Evolutionary conservation across 2,329 filamentous ascomycete species (phyloP).

Genomic region (Pestalotiopsis fici): DNA sequence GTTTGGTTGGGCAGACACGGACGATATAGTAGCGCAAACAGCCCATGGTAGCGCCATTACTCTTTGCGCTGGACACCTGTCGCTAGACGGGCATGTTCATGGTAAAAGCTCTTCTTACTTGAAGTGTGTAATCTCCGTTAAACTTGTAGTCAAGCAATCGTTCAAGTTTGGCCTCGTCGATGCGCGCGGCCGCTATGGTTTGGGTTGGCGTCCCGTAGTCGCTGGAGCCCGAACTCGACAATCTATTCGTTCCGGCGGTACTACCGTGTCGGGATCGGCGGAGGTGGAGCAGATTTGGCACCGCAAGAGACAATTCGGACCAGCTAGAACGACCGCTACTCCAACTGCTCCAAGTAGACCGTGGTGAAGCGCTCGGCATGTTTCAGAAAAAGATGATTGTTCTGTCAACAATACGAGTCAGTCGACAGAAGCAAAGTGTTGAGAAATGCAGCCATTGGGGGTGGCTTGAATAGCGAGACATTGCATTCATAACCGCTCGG

Average conservation of each 20-base stretch:
- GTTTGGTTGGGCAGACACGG: too few species aligned
- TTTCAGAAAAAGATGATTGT: neutral
- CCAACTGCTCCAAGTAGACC: neutral
- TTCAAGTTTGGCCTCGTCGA: neutral
- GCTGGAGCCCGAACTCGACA: neutral
- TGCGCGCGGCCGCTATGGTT: neutral
- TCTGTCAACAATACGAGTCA: neutral
- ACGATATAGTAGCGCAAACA: neutral
- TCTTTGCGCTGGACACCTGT: neutral
- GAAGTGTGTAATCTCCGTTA: neutral
- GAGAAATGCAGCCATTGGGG: neutral
- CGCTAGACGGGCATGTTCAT: neutral
- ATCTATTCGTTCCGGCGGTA: neutral
- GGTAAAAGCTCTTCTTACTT: neutral
- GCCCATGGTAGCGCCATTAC: neutral
- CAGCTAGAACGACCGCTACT: neutral
- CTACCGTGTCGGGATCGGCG: neutral
- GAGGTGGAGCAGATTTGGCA: neutral
- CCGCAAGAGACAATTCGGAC: neutral
- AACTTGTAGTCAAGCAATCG: neutral
- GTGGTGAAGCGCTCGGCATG: neutral
- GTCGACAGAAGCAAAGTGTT: neutral
- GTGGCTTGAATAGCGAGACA: neutral
- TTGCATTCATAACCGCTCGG: too few species aligned
- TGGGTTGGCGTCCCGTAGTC: neutral